Conservation (phyloP, 768 basidiomycete genomes). For the Clitopilus hobsonii region DNA sequence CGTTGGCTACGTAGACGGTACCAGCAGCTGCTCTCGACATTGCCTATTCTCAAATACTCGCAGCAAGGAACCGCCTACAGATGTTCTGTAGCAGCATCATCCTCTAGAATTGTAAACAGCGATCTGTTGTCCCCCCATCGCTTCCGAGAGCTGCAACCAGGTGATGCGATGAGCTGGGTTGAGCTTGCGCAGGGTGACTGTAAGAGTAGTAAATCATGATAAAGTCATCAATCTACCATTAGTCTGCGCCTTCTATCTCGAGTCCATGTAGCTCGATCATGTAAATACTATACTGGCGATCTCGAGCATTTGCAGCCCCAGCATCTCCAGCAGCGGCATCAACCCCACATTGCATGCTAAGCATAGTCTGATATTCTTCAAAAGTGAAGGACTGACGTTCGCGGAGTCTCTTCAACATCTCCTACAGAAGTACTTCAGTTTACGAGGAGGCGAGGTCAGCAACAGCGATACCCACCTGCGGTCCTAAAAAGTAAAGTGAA, state of each 20-base stretch:
- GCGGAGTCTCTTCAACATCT: conserved; percentile 71
- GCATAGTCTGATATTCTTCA: conserved; percentile 90
- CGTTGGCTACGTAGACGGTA: conserved; percentile 54
- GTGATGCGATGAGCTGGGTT: background rate
- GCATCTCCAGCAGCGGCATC: conserved; percentile 24
- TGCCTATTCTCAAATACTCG: conserved; percentile 49
- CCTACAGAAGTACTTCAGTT: too few species aligned
- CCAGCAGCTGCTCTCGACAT: conserved; percentile 50
- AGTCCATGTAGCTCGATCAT: conserved; percentile 86
- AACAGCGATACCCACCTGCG: conserved; percentile 63
- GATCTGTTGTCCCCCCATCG: background rate
- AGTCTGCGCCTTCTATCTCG: conserved; percentile 48
- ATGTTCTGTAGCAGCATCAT: conserved; percentile 28
- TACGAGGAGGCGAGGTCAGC: too few species aligned
- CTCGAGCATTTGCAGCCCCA: conserved; percentile 45
- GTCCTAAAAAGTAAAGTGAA: conserved; percentile 66
- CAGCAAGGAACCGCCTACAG: conserved; percentile 4
- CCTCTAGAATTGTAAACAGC: background rate
- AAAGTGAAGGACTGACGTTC: conserved; percentile 67
- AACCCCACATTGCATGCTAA: conserved; percentile 85
- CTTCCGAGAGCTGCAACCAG: background rate
- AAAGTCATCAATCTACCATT: conserved; percentile 9
- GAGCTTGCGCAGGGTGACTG: background rate
- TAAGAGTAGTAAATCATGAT: background rate
- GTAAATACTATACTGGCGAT: conserved; percentile 82